A percentile compares a stretch with the other conserved stretches of the same genome.
Evolutionary conservation across 257 asterid genomes (phyloP).

Genomic region (Solanum bulbocastanum): DNA sequence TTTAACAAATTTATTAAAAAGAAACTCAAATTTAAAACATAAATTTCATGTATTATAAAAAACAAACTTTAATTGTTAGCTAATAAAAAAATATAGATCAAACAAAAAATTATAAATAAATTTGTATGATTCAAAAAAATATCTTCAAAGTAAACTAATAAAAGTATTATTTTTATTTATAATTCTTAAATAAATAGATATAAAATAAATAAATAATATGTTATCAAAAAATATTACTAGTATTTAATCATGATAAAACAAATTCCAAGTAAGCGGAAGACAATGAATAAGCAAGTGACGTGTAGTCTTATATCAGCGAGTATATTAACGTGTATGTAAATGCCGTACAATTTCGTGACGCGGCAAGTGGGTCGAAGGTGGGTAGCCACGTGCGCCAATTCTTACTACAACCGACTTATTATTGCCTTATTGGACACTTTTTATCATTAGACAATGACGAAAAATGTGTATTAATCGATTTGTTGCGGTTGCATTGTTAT

Average conservation of each 20-base stretch:
- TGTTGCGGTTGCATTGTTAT: fast-evolving
- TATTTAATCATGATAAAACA: background rate
- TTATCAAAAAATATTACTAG: too few relatives aligned
- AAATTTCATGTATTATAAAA: too few relatives aligned
- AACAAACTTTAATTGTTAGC: background rate
- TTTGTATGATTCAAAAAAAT: too few relatives aligned
- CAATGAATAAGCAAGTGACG: background rate
- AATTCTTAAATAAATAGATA: too few relatives aligned
- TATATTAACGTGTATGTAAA: too few relatives aligned
- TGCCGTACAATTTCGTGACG: background rate
- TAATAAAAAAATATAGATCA: too few relatives aligned
- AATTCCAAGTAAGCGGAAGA: background rate
- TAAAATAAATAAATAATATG: too few relatives aligned
- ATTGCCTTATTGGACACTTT: background rate
- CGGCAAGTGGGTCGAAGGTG: background rate
- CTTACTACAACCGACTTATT: background rate
- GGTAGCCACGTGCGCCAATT: background rate
- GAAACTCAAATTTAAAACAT: background rate
- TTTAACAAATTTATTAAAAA: too few relatives aligned
- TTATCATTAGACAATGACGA: too few relatives aligned
- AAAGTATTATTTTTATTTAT: too few relatives aligned
- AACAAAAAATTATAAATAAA: too few relatives aligned
- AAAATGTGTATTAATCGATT: background rate
- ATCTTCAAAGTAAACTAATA: background rate
- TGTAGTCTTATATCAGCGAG: background rate